Percentiles rank a stretch among this genome's conserved stretches.
Evolutionary conservation across 495 filamentous ascomycete species (phyloP).

Genomic region (Pseudevernia furfuracea): DNA sequence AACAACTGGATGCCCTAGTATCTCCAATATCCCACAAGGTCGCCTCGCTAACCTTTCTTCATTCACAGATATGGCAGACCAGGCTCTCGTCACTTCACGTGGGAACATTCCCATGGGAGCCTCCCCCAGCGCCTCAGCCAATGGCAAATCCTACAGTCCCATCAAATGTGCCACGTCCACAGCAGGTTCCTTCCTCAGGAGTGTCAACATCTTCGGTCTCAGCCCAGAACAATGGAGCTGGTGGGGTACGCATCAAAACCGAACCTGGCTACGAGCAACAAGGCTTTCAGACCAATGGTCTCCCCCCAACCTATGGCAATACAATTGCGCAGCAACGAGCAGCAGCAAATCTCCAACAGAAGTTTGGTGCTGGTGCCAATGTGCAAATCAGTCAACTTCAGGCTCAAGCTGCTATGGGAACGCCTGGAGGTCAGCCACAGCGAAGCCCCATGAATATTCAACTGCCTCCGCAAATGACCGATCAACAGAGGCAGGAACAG

Average conservation of each 20-base stretch:
- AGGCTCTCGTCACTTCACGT: conserved; percentile 76
- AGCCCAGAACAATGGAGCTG: conserved; percentile 28
- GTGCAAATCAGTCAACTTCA: conserved; percentile 61
- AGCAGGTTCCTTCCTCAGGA: conserved; percentile 28
- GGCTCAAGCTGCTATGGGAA: conserved; percentile 37
- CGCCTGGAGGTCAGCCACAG: conserved; percentile 40
- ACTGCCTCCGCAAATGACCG: conserved; percentile 37
- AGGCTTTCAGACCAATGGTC: conserved; percentile 36
- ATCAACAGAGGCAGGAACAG: conserved; percentile 27
- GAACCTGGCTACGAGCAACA: conserved; percentile 56
- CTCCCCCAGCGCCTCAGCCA: conserved; percentile 45
- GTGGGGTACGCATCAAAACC: conserved; percentile 57
- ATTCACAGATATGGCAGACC: conserved; percentile 77
- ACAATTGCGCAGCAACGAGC: conserved; percentile 59
- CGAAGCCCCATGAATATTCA: conserved; percentile 43
- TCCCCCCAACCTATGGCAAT: conserved; percentile 32
- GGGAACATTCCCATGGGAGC: conserved; percentile 94
- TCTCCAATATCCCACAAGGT: not conserved
- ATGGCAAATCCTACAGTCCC: conserved; percentile 47
- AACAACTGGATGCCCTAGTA: conserved; percentile 8
- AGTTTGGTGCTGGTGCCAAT: conserved; percentile 64
- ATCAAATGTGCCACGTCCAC: conserved; percentile 48
- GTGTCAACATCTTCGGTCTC: conserved; percentile 15
- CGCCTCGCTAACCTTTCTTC: conserved; percentile 1
- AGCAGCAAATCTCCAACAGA: conserved; percentile 55